Base-by-base conservation (phyloP, 108 stramenopile species). In the Skeletonema potamos region DNA sequence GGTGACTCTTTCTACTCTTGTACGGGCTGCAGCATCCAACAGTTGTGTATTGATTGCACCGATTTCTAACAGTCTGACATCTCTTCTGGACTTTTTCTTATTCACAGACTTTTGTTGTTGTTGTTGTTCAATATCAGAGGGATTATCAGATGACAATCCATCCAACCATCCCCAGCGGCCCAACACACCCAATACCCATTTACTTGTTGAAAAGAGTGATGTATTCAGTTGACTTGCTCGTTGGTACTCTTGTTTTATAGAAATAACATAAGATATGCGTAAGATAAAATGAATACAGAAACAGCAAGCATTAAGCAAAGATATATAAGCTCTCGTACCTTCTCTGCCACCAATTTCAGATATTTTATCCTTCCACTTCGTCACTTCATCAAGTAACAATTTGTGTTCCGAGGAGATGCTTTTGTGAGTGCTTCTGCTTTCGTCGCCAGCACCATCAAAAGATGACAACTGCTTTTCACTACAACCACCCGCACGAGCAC, bases 11-110 rank as follows among this genome's bases (percentile, higher is more conserved):
- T 51, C 64, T 77, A 48, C 66, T 75, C 67, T 79, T 33, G 73
- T 75, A 27, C 77, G 74, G 44, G 57, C 63, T 29, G 92, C 87
- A 8, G 91, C 90, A 70, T 92, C 90, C 30, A 96, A 48, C 1
- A 98, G 88, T 74, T 96, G 92, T 10, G 88, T 93, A 67, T 97
- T 98, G 64, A 98, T 96, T 12, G 96, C 96, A n/a, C 97, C 97
- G 27, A 98, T 83, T 82, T 98, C 97, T 33, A 98, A 76, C n/a
- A 96, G 36, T 62, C 77, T 64, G 17, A 86, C 72, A 4, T 72
- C 63, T 72, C 90, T 79, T 74, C 88, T 77, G 54, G 39, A 39
- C 18, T 20, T 22, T 62, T 65, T 82, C 62, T 34, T 67, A 55
- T 73, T 68, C 34, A 17, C 54, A 27, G 22, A 57, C 26, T 69